Base-by-base conservation (phyloP, 139 green algal species). In the Tetradesmus obliquus region DNA sequence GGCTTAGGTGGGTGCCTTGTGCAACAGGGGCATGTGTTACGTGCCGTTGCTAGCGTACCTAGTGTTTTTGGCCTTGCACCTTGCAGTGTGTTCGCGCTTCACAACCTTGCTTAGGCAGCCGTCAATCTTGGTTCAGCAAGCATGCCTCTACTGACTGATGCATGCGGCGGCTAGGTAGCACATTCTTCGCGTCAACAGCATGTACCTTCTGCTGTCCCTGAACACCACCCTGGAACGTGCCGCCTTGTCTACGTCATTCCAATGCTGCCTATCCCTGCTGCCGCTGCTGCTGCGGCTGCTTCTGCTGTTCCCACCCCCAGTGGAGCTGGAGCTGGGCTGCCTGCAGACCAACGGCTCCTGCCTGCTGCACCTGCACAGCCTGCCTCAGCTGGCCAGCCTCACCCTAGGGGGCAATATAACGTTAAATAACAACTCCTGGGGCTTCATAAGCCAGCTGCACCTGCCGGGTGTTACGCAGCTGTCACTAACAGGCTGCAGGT, bases 301-400 rank as follows among this genome's bases (percentile, higher is more conserved):
- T 17, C 54, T 17, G 22, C 72, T 19, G 60, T 74, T 10, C n/a
- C 53, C 51, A 10, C 13, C 6, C 19, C 17, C 82, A 87, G 82
- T 87, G 9, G 57, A 87, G 22, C 19, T 87, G 55, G 55, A 87
- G 82, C 82, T 87, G 53, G n/a, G 82, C 55, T 87, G 82, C 82
- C 82, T 74, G 20, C 54, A 71, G 5, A 74, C 82, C 53, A 87
- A 60, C 53, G 82, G 82, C 5, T 5, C 74, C 12, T 87, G 82
- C 54, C 57, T 87, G 53, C 82, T 87, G 57, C 82, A 87, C n/a
- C 82, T 87, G 2, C 10, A 17, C 55, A 45, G 54, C 54, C 54
- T 87, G 5, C 55, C 10, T 4, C 57, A n/a, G 10, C 82, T 87
- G 15, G 12, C 3, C 6, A 17, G 53, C 53, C 82, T 87, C 20